Evolutionary conservation across 2,329 filamentous ascomycete species (phyloP).

Genomic region (Ilyonectria destructans): DNA sequence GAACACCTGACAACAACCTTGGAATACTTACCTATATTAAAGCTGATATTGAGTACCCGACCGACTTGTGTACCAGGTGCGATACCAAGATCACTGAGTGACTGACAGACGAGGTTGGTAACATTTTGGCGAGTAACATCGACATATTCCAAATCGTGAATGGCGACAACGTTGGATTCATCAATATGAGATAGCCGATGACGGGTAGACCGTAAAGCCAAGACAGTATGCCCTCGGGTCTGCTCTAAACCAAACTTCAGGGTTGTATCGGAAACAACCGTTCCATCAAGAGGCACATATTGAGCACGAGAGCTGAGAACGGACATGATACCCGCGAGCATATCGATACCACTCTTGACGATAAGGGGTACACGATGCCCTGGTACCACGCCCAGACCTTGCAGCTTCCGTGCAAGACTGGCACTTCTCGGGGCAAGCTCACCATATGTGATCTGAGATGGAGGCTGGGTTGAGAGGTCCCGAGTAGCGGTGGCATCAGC

Average conservation of each 20-base stretch:
- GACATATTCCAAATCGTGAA: conserved; percentile 56
- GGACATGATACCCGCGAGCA: conserved; percentile 71
- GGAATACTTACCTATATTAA: conserved; percentile 70
- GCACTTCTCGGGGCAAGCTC: conserved; percentile 57
- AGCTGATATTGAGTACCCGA: conserved; percentile 71
- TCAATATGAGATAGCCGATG: conserved; percentile 46
- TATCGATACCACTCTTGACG: conserved; percentile 68
- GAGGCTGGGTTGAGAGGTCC: conserved; percentile 50
- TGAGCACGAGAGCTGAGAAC: conserved; percentile 71
- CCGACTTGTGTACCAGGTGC: conserved; percentile 66
- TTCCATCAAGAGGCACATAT: conserved; percentile 74
- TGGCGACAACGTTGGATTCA: conserved; percentile 47
- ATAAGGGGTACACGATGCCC: conserved; percentile 68
- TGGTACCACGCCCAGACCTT: conserved; percentile 57
- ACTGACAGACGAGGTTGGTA: conserved; percentile 66
- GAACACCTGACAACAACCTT: background rate
- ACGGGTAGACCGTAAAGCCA: conserved; percentile 61
- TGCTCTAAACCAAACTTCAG: conserved; percentile 67
- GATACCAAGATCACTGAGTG: conserved; percentile 68
- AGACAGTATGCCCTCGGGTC: conserved; percentile 59
- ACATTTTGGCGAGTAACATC: conserved; percentile 71
- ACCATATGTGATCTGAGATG: conserved; percentile 60
- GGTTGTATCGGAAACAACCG: conserved; percentile 65
- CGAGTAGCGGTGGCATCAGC: conserved; percentile 59
- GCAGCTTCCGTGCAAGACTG: conserved; percentile 59